These are phyloP conservation scores for Tritrichomonas foetus DNA, from an alignment of 208 protist species.

Conservation along the genomic window DNA sequence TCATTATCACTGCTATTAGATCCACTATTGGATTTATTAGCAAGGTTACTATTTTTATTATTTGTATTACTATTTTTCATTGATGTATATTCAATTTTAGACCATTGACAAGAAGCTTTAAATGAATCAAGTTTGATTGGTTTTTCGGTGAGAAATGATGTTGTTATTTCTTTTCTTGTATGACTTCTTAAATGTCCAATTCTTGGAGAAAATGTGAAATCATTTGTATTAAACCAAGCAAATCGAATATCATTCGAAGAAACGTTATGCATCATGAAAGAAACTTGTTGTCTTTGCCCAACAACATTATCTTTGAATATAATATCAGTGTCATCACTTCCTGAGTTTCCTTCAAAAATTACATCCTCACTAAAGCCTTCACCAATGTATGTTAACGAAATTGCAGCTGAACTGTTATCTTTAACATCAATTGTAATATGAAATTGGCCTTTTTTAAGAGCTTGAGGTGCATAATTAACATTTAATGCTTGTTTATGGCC, in stretches of 20 bases:
- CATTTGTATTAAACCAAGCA: background rate
- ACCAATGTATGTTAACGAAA: background rate
- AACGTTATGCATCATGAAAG: slow-evolving; percentile 30
- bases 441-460: background rate
- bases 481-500: background rate
- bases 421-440: background rate
- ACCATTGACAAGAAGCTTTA: background rate
- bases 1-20: too few species aligned
- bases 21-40: too few species aligned
- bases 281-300: background rate
- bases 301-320: background rate
- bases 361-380: slow-evolving; percentile 25
- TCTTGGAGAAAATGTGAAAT: slow-evolving; percentile 8
- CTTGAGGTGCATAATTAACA: background rate
- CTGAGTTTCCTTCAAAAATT: background rate
- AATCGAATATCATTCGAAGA: background rate
- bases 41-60: too few species aligned
- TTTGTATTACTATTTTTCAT: background rate
- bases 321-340: background rate
- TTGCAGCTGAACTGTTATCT: background rate
- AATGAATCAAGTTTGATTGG: background rate
- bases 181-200: background rate
- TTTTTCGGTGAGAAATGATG: background rate
- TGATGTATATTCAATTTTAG: background rate
- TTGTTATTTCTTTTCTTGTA: background rate